Evolutionary conservation across 2,329 filamentous ascomycete genomes (phyloP).

Genomic region (Aspergillus puulaauensis): DNA sequence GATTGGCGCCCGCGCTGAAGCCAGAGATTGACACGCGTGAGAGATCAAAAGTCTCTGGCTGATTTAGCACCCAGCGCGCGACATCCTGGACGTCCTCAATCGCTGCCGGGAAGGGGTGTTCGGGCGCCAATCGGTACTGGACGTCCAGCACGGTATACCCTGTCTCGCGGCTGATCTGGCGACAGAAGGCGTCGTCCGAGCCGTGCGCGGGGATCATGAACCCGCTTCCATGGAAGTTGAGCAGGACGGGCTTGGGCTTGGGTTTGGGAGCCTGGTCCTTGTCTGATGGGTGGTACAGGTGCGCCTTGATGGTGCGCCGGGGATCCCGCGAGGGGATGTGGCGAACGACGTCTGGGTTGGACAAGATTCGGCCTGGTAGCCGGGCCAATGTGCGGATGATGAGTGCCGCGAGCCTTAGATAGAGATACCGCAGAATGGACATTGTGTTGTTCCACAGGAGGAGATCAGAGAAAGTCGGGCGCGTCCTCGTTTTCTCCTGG

Average conservation of each 20-base stretch:
- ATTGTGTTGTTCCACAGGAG: too few species aligned
- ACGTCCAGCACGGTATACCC: constrained; percentile 38
- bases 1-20: constrained; percentile 46
- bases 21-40: constrained; percentile 37
- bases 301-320: constrained; percentile 29
- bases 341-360: constrained; percentile 23
- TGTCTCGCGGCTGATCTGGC: constrained; percentile 23
- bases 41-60: constrained; percentile 33
- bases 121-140: constrained; percentile 41
- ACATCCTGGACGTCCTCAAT: constrained; percentile 42
- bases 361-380: too few species aligned
- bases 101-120: constrained; percentile 41
- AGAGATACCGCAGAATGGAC: too few species aligned
- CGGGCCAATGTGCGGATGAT: too few species aligned
- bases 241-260: constrained; percentile 28
- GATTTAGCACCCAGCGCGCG: constrained; percentile 34
- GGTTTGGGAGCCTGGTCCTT: constrained; percentile 14
- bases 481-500: too few species aligned
- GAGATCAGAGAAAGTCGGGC: too few species aligned
- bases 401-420: too few species aligned
- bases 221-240: constrained; percentile 38
- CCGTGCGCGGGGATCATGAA: constrained; percentile 34
- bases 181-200: constrained; percentile 31
- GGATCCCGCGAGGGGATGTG: constrained; percentile 32
- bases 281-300: constrained; percentile 26